phyloP scores from a whole-genome alignment of 768 basidiomycete species.

The Zangia roseola region DNA sequence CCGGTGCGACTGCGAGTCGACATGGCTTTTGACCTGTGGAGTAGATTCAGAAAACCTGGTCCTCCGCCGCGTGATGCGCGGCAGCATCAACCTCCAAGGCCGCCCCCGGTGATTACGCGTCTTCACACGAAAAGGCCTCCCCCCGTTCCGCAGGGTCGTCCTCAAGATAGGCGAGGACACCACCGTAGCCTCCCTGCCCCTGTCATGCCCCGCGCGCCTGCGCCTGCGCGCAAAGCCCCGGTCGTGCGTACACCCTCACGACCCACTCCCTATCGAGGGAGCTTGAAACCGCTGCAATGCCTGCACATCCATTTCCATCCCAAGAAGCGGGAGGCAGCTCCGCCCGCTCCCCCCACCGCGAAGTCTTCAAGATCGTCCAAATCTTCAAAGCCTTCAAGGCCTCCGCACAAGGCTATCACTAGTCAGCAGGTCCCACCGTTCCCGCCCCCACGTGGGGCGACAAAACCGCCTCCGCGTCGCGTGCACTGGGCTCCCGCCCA shows the following conservation, averaged over 20 bases:
- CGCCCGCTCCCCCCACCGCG: constrained; percentile 6
- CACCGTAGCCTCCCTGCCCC: constrained; percentile 9
- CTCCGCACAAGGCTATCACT: neutral
- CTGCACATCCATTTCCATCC: constrained; percentile 29
- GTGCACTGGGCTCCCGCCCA: constrained; percentile 32
- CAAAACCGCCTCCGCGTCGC: constrained; percentile 17
- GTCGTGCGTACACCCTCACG: constrained; percentile 9
- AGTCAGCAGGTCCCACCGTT: constrained; percentile 16
- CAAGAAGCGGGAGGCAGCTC: constrained; percentile 18
- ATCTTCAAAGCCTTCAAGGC: neutral
- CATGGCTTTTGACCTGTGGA: constrained; percentile 30
- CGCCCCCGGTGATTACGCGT: constrained; percentile 14
- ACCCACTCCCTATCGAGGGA: constrained; percentile 9
- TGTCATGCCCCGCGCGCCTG: constrained; percentile 10
- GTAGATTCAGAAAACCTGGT: constrained; percentile 20
- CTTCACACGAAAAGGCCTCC: constrained; percentile 18
- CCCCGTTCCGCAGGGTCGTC: constrained; percentile 15
- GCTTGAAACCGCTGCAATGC: constrained; percentile 18
- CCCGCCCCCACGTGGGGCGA: constrained; percentile 22
- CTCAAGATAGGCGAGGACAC: constrained; percentile 19
- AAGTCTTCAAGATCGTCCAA: neutral
- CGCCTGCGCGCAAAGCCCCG: constrained; percentile 16
- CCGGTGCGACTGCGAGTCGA: constrained; percentile 8
- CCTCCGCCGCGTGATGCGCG: constrained; percentile 14
- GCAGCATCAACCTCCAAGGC: constrained; percentile 15